These are phyloP conservation scores for Pythium utonaiense DNA, from an alignment of 352 stramenopile species.

Conservation along the genomic window DNA sequence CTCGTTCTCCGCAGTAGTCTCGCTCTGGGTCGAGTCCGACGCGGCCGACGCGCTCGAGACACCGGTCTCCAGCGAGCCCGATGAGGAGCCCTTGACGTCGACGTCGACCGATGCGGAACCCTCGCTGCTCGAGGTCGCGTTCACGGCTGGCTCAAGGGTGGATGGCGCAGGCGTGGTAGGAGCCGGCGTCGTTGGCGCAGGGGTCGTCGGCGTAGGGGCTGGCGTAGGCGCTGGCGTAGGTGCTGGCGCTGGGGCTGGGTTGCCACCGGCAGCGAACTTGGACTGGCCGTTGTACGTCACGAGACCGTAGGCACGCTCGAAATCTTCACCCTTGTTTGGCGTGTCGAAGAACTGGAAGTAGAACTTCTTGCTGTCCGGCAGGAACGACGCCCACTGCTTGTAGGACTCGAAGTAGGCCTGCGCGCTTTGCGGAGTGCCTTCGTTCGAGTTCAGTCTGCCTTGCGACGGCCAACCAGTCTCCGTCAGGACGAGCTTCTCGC, in stretches of 20 bases:
- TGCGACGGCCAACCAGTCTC: constrained; percentile 62
- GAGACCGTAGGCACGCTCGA: constrained; percentile 56
- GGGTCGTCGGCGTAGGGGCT: constrained; percentile 6
- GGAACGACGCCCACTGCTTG: constrained; percentile 46
- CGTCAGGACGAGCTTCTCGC: constrained; percentile 46
- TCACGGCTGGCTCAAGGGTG: constrained; percentile 8
- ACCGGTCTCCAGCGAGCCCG: constrained; percentile 4
- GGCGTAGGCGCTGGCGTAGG: constrained; percentile 11
- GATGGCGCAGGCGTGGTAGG: constrained; percentile 14
- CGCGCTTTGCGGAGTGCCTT: constrained; percentile 33
- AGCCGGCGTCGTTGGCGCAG: constrained; percentile 10
- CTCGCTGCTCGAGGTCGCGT: constrained; percentile 2
- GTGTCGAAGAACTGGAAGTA: constrained; percentile 83
- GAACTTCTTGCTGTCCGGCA: constrained; percentile 49
- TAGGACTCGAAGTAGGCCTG: constrained; percentile 54
- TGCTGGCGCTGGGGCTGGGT: constrained; percentile 18
- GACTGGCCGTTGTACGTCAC: constrained; percentile 34
- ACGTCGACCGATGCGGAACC: constrained; percentile 10
- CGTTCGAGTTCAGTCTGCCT: constrained; percentile 28
- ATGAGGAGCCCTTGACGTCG: constrained; percentile 12
- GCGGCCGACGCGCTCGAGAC: neutral
- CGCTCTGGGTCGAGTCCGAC: neutral
- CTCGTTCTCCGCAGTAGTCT: constrained; percentile 16
- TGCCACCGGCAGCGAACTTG: constrained; percentile 43
- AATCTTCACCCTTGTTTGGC: constrained; percentile 33